These are phyloP conservation scores for Bruguiera parviflora DNA, from an alignment of 345 rosid genomes.

Conservation along the genomic window DNA sequence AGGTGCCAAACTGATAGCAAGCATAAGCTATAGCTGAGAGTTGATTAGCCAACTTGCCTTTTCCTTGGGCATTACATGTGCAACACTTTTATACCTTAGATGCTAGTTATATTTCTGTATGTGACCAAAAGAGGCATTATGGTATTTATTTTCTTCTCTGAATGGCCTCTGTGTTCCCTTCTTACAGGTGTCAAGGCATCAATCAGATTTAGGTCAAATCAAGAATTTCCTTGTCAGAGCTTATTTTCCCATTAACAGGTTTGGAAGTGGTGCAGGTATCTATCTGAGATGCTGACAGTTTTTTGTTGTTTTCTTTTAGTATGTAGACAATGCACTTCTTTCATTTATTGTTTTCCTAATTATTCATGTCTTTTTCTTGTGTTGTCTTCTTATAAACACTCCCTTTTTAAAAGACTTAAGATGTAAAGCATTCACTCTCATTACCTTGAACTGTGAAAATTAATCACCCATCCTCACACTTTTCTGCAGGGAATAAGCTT, in stretches of 20 bases:
- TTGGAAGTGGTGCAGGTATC: constrained; percentile 44
- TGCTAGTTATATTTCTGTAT: background rate
- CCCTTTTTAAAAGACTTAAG: background rate
- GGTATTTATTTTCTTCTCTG: background rate
- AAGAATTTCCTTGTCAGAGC: constrained; percentile 40
- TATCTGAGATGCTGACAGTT: background rate
- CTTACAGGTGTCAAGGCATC: constrained; percentile 54
- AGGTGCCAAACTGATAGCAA: no score
- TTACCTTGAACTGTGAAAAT: background rate
- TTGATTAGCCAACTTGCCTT: background rate
- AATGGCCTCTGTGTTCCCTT: background rate
- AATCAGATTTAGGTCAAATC: constrained; percentile 41
- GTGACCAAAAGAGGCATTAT: background rate
- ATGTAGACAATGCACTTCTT: background rate
- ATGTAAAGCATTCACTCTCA: background rate
- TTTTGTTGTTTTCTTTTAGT: background rate
- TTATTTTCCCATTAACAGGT: constrained; percentile 37
- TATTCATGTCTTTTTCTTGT: background rate
- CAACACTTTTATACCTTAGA: no score
- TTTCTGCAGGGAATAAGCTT: constrained; percentile 33
- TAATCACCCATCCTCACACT: background rate
- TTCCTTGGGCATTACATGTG: no score
- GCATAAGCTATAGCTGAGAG: background rate
- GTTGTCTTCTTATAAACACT: background rate
- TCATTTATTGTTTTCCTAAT: background rate